A percentile compares a stretch with the other conserved stretches of the same genome.
Evolutionary conservation across 2,329 filamentous ascomycete genomes (phyloP).

Genomic region (Eutypella sp.): DNA sequence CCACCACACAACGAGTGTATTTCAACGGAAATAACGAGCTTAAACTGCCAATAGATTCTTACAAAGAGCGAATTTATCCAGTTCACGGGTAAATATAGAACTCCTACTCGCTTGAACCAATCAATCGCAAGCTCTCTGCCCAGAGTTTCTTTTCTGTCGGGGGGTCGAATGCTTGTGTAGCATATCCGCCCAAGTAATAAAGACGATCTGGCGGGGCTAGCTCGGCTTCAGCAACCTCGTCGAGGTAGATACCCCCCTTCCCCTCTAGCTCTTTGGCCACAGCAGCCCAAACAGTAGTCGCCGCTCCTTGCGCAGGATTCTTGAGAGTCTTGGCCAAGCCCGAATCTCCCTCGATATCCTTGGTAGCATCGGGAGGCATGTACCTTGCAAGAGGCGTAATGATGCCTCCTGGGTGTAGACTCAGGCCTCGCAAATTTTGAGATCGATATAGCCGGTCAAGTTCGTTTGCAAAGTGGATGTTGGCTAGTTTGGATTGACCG

Average conservation of each 20-base stretch:
- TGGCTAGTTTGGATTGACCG: conserved; percentile 38
- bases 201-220: conserved; percentile 1
- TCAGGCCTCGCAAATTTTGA: conserved; percentile 32
- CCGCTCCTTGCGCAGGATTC: conserved; percentile 38
- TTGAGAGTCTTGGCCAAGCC: conserved; percentile 14
- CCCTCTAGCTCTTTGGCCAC: conserved; percentile 36
- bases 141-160: conserved; percentile 8
- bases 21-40: too few relatives aligned
- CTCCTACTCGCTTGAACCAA: neutral
- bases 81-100: neutral
- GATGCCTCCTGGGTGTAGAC: conserved; percentile 40
- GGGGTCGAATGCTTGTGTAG: conserved; percentile 5
- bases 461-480: conserved; percentile 39
- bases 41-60: too few relatives aligned
- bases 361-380: conserved; percentile 5
- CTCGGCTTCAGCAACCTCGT: conserved; percentile 17
- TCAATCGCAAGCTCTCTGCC: conserved; percentile 6
- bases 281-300: conserved; percentile 42
- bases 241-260: conserved; percentile 42
- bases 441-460: conserved; percentile 38
- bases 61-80: too few relatives aligned
- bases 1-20: too few relatives aligned
- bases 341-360: neutral
- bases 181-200: conserved; percentile 6
- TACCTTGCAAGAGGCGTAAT: conserved; percentile 21